Evolutionary conservation across 2,329 filamentous ascomycete genomes (phyloP), one percentile per base, ranked within the genome.

Genomic region (Verticillium tricorpus): DNA sequence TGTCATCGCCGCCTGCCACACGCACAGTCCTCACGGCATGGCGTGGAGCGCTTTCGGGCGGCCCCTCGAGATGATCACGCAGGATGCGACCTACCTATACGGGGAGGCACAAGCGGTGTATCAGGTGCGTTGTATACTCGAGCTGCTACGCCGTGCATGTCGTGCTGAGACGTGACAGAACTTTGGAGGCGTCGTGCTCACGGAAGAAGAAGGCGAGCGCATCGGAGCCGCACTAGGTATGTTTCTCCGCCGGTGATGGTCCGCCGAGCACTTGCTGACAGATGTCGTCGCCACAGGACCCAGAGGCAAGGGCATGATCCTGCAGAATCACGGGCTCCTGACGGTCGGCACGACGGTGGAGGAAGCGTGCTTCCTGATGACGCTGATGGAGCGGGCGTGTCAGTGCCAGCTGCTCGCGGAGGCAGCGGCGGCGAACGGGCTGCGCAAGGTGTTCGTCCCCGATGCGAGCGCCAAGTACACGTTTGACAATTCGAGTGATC

Each of bases 311-410:
- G 88, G 81, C 1, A 80, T 85, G 65, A 86, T 92, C 56, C 75
- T 92, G 58, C 79, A 88, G 66, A 92, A 92, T 71, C 89, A 92
- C 73, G 90, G 90, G 0, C 75, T 93, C 39, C 73, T 92, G 58
- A 90, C 88, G 0, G 89, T 91, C 0, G 90, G 90, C 4, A 69
- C 73, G 7, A 92, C 89, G 0, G 89, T 92, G 2, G 89, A 92
- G 69, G 89, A 92, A 73, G 89, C 89, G 1, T 86, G 86, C 0
- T 92, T 88, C 72, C 72, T 91, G 59, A 89, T 91, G 70, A 86
- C 85, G 0, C 75, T 89, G 55, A 80, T 91, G 72, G 89, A 92
- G 72, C 80, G 88, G 57, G 86, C 83, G 56, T 92, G 89, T 71
- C 81, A 85, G 61, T 82, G 90, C 35, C 89, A 92, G 75, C 76